These are phyloP conservation scores for Penicillium glabrum DNA, from an alignment of 2,329 filamentous ascomycete species.

Conservation along the genomic window DNA sequence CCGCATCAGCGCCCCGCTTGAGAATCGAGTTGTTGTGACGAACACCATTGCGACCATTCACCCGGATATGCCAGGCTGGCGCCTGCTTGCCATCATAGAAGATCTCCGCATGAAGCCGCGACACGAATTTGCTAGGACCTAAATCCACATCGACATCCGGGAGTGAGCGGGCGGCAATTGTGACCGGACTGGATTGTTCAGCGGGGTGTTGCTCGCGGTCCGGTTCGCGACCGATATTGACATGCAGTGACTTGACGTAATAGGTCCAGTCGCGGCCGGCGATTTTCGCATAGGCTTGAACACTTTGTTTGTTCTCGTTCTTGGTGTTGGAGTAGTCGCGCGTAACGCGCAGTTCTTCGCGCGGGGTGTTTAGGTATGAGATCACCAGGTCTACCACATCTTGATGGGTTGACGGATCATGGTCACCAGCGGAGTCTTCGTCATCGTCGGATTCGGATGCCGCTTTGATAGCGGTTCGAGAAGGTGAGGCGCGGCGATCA, in stretches of 20 bases:
- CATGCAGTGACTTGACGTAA: conserved; percentile 49
- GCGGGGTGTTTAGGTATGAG: conserved; percentile 44
- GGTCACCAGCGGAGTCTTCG: conserved; percentile 43
- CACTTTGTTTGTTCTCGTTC: conserved; percentile 46
- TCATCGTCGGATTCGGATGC: conserved; percentile 36
- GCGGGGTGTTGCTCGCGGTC: conserved; percentile 45
- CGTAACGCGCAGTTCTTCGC: conserved; percentile 46
- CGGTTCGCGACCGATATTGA: conserved; percentile 52
- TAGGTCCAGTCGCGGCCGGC: conserved; percentile 54
- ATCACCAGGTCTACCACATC: conserved; percentile 51
- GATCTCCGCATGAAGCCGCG: conserved; percentile 73
- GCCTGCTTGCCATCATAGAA: conserved; percentile 66
- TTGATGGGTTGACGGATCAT: conserved; percentile 42
- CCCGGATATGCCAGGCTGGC: conserved; percentile 74
- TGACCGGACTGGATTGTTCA: conserved; percentile 49
- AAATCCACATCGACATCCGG: conserved; percentile 79
- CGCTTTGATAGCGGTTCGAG: conserved; percentile 33
- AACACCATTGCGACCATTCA: conserved; percentile 89
- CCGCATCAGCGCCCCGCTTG: conserved; percentile 64
- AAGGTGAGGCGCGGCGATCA: conserved; percentile 34
- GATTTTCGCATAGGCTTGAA: conserved; percentile 53
- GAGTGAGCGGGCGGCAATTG: conserved; percentile 44
- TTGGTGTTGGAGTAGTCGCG: conserved; percentile 48
- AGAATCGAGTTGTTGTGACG: conserved; percentile 75
- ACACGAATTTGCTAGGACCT: conserved; percentile 78